Evolutionary conservation across 2,329 filamentous ascomycete species (phyloP).

Genomic region (Celoporthe dispersa): DNA sequence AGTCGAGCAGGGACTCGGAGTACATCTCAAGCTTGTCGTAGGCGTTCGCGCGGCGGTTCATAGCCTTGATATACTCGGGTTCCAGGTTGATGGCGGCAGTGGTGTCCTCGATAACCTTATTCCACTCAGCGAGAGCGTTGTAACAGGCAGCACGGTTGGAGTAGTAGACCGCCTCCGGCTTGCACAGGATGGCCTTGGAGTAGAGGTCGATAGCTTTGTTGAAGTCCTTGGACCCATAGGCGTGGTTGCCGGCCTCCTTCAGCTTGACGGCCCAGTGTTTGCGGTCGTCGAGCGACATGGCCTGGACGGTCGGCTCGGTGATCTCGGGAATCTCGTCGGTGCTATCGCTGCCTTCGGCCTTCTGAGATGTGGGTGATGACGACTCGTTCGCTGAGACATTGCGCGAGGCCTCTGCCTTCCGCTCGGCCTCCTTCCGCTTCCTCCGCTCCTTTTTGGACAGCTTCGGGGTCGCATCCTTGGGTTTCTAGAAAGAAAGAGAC

Average conservation of each 20-base stretch:
- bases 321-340: constrained; percentile 73
- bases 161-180: constrained; percentile 96
- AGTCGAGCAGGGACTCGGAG: constrained; percentile 94
- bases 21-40: constrained; percentile 92
- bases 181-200: constrained; percentile 94
- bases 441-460: constrained; percentile 87
- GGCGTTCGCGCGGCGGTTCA: constrained; percentile 94
- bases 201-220: constrained; percentile 93
- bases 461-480: constrained; percentile 66
- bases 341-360: constrained; percentile 57
- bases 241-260: constrained; percentile 95
- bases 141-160: constrained; percentile 98
- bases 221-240: constrained; percentile 93
- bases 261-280: constrained; percentile 88
- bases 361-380: constrained; percentile 43
- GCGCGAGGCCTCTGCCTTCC: constrained; percentile 54
- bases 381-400: constrained; percentile 41
- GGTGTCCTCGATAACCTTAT: constrained; percentile 95
- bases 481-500: constrained; percentile 12
- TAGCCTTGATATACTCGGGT: constrained; percentile 93
- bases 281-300: constrained; percentile 66
- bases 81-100: constrained; percentile 93
- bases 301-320: constrained; percentile 59
- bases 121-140: constrained; percentile 91
- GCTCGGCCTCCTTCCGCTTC: constrained; percentile 81